These are phyloP conservation scores for Pyricularia sp. DNA, from an alignment of 2,329 filamentous ascomycete genomes.

Conservation along the genomic window DNA sequence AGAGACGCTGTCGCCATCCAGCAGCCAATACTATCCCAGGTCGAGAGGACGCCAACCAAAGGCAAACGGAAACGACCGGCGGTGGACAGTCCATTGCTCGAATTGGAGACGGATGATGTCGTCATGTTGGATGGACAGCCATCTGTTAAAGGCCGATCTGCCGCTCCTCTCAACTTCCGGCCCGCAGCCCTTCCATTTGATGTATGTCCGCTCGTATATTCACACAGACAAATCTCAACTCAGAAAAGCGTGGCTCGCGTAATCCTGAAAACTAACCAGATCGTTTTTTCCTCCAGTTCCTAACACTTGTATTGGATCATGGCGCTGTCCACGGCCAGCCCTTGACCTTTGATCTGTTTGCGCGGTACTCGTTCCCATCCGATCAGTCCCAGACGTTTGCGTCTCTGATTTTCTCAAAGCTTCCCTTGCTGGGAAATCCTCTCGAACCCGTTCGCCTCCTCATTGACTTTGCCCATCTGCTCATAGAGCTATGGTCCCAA, in stretches of 20 bases:
- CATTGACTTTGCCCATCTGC: slow-evolving; percentile 51
- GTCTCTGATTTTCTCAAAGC: slow-evolving; percentile 55
- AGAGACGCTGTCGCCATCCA: slow-evolving; percentile 26
- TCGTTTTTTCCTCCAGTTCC: slow-evolving; percentile 28
- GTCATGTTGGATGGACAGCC: slow-evolving; percentile 22
- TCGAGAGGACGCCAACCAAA: slow-evolving; percentile 53
- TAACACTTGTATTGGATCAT: slow-evolving; percentile 58
- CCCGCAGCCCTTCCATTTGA: slow-evolving; percentile 27
- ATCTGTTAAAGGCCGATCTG: slow-evolving; percentile 9
- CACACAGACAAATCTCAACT: background rate
- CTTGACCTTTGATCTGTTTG: slow-evolving; percentile 58
- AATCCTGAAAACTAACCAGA: slow-evolving; percentile 13
- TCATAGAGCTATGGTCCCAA: slow-evolving; percentile 59
- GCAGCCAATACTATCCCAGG: slow-evolving; percentile 29
- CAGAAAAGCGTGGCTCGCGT: background rate
- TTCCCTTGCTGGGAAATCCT: slow-evolving; percentile 47
- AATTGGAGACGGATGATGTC: slow-evolving; percentile 41
- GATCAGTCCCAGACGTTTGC: slow-evolving; percentile 52
- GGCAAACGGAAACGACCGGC: slow-evolving; percentile 60
- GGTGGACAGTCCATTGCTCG: slow-evolving; percentile 56
- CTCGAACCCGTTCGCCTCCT: slow-evolving; percentile 45
- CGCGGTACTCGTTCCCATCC: slow-evolving; percentile 56
- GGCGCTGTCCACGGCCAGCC: slow-evolving; percentile 43
- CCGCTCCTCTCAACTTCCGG: background rate
- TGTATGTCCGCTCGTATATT: slow-evolving; percentile 23